A percentile compares a stretch with the other conserved stretches of the same genome.
phyloP scores from a whole-genome alignment of 306 rosid genomes.

The Herpetospermum pedunculosum region DNA sequence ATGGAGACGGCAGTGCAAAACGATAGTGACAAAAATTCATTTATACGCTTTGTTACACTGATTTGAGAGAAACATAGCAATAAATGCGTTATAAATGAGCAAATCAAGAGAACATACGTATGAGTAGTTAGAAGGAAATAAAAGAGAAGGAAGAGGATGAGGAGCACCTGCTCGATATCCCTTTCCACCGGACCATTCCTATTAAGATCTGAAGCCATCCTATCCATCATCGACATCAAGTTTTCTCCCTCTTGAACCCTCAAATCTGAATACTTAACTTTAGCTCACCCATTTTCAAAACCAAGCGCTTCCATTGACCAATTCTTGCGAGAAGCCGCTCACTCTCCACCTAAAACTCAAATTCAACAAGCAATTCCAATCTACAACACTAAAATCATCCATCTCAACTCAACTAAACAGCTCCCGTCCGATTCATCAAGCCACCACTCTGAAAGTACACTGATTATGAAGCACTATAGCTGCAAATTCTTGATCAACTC shows the following conservation, averaged over 20 bases:
- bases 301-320: slow-evolving; percentile 63
- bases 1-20: background rate
- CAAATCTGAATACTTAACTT: slow-evolving; percentile 41
- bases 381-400: slow-evolving; percentile 41
- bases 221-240: slow-evolving; percentile 62
- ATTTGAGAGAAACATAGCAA: background rate
- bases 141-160: slow-evolving; percentile 13
- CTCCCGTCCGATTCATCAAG: slow-evolving; percentile 17
- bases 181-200: slow-evolving; percentile 82
- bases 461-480: slow-evolving; percentile 15
- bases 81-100: background rate
- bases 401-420: slow-evolving; percentile 26
- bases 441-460: slow-evolving; percentile 23
- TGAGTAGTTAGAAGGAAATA: background rate
- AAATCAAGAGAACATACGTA: background rate
- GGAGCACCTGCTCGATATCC: slow-evolving; percentile 85
- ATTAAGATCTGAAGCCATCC: slow-evolving; percentile 91
- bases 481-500: slow-evolving; percentile 4
- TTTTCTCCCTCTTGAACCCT: slow-evolving; percentile 19
- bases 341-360: slow-evolving; percentile 27
- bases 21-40: background rate
- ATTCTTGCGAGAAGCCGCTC: slow-evolving; percentile 22
- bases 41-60: background rate
- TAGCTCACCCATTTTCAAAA: slow-evolving; percentile 42
- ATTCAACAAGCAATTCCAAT: slow-evolving; percentile 25